Percentiles rank a stretch among this genome's conserved stretches.
phyloP scores from a whole-genome alignment of 2,329 filamentous ascomycete genomes.

The Sporothrix mexicana region DNA sequence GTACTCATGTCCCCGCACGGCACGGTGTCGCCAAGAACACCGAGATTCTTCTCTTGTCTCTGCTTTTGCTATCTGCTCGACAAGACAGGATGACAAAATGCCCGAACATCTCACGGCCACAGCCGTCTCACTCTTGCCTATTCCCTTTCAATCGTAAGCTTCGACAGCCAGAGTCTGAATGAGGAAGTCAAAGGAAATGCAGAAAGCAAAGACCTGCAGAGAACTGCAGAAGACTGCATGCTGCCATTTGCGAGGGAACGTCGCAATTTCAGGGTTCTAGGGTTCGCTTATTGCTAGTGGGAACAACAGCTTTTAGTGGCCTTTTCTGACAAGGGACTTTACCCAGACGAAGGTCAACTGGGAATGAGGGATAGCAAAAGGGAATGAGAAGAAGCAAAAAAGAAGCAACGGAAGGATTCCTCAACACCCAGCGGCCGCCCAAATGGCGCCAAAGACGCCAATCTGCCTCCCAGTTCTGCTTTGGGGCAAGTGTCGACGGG shows the following conservation, averaged over 20 bases:
- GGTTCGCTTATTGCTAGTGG: conserved; percentile 24
- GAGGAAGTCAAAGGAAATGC: not conserved
- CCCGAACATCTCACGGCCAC: conserved; percentile 14
- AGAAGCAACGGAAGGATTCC: conserved; percentile 14
- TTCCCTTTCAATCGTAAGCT: not conserved
- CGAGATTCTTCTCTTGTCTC: not conserved
- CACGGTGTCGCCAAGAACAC: conserved; percentile 1
- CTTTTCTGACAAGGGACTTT: not conserved
- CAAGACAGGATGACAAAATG: no score
- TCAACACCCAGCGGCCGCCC: conserved; percentile 4
- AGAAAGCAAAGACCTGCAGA: no score
- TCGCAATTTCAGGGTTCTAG: conserved; percentile 25
- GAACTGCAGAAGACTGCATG: not conserved
- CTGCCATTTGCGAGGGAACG: conserved; percentile 19
- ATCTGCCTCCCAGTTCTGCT: not conserved
- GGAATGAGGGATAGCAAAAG: not conserved
- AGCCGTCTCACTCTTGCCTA: conserved; percentile 5
- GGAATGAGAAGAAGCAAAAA: conserved; percentile 10
- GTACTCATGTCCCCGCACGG: conserved; percentile 9
- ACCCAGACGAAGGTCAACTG: not conserved
- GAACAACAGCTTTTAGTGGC: not conserved
- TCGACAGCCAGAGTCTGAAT: not conserved
- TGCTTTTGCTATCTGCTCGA: no score
- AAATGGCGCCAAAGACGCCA: no score
- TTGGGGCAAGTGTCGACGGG: conserved; percentile 7